Evolutionary conservation across 2,329 filamentous ascomycete genomes (phyloP), one percentile per base, ranked within the genome.

Genomic region (Penicillium sp.): DNA sequence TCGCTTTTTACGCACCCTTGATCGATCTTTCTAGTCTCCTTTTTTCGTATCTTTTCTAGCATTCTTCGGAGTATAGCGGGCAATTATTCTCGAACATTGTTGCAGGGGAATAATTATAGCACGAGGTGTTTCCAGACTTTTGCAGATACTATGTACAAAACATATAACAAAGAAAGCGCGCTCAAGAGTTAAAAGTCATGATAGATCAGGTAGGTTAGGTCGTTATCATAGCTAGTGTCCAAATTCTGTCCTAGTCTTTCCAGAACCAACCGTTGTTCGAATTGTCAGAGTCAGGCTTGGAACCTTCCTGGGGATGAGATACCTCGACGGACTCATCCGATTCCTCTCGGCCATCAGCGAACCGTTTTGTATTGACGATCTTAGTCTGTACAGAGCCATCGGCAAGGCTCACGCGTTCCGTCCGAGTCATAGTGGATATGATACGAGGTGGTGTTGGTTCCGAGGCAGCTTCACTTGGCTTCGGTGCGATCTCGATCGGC

Each of bases 281-380:
- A 5, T 53, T 47, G 0, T 50, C 35, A 6, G 57, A 19, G 11
- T 39, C 51, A 2, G 61, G 49, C 7, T 59, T 34, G n/a, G 42
- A 47, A 26, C 60, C 44, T 4, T 42, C 51, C 8, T 61, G 64
- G 26, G 66, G 61, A 19, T 65, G 71, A 38, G 64, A 56, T 8
- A 67, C 61, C 42, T 84, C 79, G 3, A 80, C 70, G 7, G 79
- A 82, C 60, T 84, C 81, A 8, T 80, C 78, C 32, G 70, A 81
- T 65, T 86, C 83, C 63, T 86, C 84, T 3, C 78, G 75, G 0
- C 84, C 84, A 70, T 86, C 83, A 1, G 80, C 74, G 61, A 84
- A 87, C 2, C 80, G 76, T 62, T 80, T 82, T 58, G 82, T 86
- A 14, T 83, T 70, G 9, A 84, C 72, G 1, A 79, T 78, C 60